Conservation (phyloP, 2,329 filamentous ascomycete genomes). For the Lomentospora prolificans region DNA sequence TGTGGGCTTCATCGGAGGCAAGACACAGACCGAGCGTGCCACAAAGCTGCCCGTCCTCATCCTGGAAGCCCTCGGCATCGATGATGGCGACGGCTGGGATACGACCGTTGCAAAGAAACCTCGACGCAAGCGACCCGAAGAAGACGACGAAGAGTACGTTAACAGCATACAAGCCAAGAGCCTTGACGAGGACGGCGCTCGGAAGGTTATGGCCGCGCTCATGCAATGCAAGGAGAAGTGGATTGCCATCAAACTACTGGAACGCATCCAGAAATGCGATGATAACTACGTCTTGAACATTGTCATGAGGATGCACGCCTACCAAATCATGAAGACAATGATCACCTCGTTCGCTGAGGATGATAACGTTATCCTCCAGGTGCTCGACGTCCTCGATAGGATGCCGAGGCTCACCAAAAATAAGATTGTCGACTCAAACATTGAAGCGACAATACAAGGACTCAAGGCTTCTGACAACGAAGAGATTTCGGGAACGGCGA, state of each 20-base stretch:
- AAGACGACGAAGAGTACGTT: conserved; percentile 93
- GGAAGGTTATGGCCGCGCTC: conserved; percentile 90
- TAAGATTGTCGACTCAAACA: conserved; percentile 94
- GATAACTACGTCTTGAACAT: conserved; percentile 80
- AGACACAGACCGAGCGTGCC: conserved; percentile 91
- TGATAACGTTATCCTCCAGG: conserved; percentile 78
- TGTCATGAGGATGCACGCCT: conserved; percentile 94
- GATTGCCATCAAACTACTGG: conserved; percentile 92
- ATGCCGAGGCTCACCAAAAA: conserved; percentile 89
- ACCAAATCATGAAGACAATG: conserved; percentile 84
- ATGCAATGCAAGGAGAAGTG: conserved; percentile 99
- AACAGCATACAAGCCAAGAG: conserved; percentile 74
- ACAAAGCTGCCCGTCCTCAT: conserved; percentile 84
- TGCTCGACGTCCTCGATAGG: conserved; percentile 78
- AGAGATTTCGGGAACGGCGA: conserved; percentile 62
- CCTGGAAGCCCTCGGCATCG: conserved; percentile 91
- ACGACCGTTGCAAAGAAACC: conserved; percentile 81
- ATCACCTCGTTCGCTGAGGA: conserved; percentile 82
- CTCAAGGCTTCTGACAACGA: conserved; percentile 61
- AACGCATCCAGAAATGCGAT: conserved; percentile 76
- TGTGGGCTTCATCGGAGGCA: conserved; percentile 91
- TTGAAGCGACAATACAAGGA: conserved; percentile 68
- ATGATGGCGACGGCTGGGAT: conserved; percentile 87
- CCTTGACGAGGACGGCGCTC: conserved; percentile 73
- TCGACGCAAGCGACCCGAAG: conserved; percentile 81